Evolutionary conservation across 805 yeast species (phyloP), one percentile per base, ranked within the genome.

Genomic region (Ogataea paraovalis): DNA sequence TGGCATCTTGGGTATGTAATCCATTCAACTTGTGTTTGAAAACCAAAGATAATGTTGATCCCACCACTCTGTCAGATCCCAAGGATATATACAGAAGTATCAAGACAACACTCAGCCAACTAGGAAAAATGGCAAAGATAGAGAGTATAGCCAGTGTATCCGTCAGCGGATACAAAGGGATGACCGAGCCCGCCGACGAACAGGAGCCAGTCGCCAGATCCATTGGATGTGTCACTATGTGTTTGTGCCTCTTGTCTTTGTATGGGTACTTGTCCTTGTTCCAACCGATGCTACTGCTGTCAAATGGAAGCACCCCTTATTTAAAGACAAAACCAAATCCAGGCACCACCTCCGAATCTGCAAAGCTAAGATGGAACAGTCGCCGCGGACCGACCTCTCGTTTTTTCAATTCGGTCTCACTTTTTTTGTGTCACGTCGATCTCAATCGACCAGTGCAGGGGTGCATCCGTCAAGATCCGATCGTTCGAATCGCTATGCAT

Each of bases 151-250:
- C 60, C 39, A 64, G 49, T 0, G 68, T 61, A 40, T 64, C 68
- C 9, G 57, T 27, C 10, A 64, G 46, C 16, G 67, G 66, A 39
- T 56, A 52, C 5, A 56, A 43, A 4, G 60, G 53, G 8, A 62
- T 51, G 9, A 51, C 43, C 7, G 53, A 39, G 28, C 48, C 45
- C 23, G 48, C 23, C 12, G 43, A 12, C n/a, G 43, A 25, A 8
- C 33, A 40, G 21, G 69, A 75, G 86, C 72, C 78, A 74, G 69
- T 86, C 87, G 16, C 73, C 60, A 14, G 66, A 66, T 18, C 61
- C 63, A 9, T 59, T 56, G 52, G 55, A 56, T 44, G 69, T 72
- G 14, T 75, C 56, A 66, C 83, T 87, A 54, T 87, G 69, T 30
- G 34, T 8, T 30, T 30, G 28, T 25, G 28, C n/a, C n/a, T n/a